Base-by-base conservation (phyloP, 2,329 filamentous ascomycete genomes). In the Herpomyces periplanetae region DNA sequence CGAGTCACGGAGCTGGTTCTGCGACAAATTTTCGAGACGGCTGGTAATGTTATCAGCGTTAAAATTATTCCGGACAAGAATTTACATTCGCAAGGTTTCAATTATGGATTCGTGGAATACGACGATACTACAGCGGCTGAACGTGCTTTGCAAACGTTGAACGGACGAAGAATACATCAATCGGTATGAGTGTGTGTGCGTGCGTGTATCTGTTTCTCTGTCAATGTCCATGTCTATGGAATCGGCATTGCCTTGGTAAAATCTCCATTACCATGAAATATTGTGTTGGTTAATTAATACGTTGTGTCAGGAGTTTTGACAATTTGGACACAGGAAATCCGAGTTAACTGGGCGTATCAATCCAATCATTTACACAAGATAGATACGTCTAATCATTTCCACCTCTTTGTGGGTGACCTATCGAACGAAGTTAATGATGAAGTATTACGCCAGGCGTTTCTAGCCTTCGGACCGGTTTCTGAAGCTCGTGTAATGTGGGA, bases 31-130 rank as follows among this genome's bases (percentile, higher is more conserved):
- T 96, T 96, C 34, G 80, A 96, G 48, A 96, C 80, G 4, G 88
- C 73, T 23, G 80, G 80, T 22, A 80, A 96, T 42, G 80, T 96
- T 27, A 64, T 87, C 43, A 88, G 69, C 35, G 80, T 96, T 37
- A 96, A 96, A 51, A 88, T 96, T 35, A 96, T 96, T 38, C 80
- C 80, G 20, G 80, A 96, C 49, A 96, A 96, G 52, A 96, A 88
- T 43, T 37, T 49, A 28, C 42, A 85, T 56, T 64, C 62, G 30
- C 87, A 91, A 50, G 80, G 80, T 18, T 84, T 69, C 49, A 96
- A 96, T 48, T 96, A 96, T 42, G 80, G 80, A 10, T 96, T 96
- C 35, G 65, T 96, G 27, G 80, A 96, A 40, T 96, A 88, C 41
- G 80, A 96, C 40, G 80, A 96, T 38, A 80, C 80, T 20, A 73